Evolutionary conservation across 192 early-diverging fungal species (phyloP).

Genomic region (Coemansia sp.): DNA sequence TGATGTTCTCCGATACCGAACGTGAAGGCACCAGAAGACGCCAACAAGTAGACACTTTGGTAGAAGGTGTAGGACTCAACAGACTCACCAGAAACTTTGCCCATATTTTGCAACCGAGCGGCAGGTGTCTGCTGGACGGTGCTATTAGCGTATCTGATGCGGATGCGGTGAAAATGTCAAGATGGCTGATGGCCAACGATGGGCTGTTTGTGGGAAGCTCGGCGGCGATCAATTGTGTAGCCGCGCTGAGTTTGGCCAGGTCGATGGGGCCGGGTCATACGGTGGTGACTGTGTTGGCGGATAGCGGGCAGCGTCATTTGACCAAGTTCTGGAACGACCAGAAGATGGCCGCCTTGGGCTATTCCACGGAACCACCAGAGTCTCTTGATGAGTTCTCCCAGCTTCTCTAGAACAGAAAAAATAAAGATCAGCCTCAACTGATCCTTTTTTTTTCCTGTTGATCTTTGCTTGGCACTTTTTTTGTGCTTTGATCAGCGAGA

Average conservation of each 20-base stretch:
- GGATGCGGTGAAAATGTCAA: slow-evolving; percentile 88
- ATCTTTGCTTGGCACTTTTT: no score
- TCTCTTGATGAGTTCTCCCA: slow-evolving; percentile 26
- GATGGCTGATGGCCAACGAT: slow-evolving; percentile 69
- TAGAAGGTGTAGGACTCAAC: slow-evolving; percentile 96
- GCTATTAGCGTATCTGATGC: slow-evolving; percentile 82
- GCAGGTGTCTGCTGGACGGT: slow-evolving; percentile 67
- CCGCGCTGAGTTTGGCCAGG: slow-evolving; percentile 76
- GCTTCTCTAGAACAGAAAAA: background rate
- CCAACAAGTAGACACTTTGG: slow-evolving; percentile 97
- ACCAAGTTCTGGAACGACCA: slow-evolving; percentile 88
- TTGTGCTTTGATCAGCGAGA: no score
- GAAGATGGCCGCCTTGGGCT: slow-evolving; percentile 26
- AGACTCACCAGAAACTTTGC: slow-evolving; percentile 88
- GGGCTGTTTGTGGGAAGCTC: slow-evolving; percentile 88
- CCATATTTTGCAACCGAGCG: background rate
- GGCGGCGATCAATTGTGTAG: slow-evolving; percentile 91
- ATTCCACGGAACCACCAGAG: slow-evolving; percentile 8
- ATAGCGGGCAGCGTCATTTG: slow-evolving; percentile 88
- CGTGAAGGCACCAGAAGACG: slow-evolving; percentile 85
- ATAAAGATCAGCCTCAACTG: background rate
- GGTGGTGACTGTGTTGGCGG: slow-evolving; percentile 89
- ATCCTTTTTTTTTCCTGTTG: no score
- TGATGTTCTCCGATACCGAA: slow-evolving; percentile 88
- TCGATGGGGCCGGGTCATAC: slow-evolving; percentile 85